Conservation (phyloP, 768 basidiomycete species). For the Chalciporus pseudorubinellus region DNA sequence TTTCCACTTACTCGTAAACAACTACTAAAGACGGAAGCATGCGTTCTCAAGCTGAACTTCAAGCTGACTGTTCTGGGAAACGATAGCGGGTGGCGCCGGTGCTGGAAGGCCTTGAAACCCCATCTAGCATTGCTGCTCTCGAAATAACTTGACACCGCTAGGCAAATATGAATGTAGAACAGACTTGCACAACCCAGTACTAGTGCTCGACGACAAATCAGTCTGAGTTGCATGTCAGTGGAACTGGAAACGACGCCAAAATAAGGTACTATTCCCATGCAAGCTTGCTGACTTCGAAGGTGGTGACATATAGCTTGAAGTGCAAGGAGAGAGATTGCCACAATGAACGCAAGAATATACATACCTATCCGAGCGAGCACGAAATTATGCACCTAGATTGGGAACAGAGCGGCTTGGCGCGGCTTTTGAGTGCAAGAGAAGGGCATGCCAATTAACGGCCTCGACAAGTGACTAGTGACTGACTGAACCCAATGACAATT, state of each 20-base stretch:
- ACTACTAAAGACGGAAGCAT: slow-evolving; percentile 9
- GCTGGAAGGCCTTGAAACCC: background rate
- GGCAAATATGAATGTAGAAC: slow-evolving; percentile 15
- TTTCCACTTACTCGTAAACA: slow-evolving; percentile 10
- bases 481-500: too few species aligned
- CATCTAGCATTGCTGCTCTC: background rate
- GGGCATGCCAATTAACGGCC: background rate
- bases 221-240: background rate
- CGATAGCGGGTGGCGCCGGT: slow-evolving; percentile 13
- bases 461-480: background rate
- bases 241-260: too few species aligned
- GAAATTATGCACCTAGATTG: background rate
- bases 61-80: slow-evolving; percentile 19
- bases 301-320: too few species aligned
- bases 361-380: background rate
- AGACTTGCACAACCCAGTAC: slow-evolving; percentile 13
- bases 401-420: slow-evolving; percentile 7
- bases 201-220: background rate
- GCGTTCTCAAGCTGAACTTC: slow-evolving; percentile 15
- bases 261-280: background rate
- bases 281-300: too few species aligned
- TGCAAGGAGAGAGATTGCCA: too few species aligned
- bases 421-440: slow-evolving; percentile 6
- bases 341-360: background rate
- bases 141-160: background rate